These are phyloP conservation scores for Podila horticola DNA, from an alignment of 192 early-diverging fungal species.

Conservation along the genomic window DNA sequence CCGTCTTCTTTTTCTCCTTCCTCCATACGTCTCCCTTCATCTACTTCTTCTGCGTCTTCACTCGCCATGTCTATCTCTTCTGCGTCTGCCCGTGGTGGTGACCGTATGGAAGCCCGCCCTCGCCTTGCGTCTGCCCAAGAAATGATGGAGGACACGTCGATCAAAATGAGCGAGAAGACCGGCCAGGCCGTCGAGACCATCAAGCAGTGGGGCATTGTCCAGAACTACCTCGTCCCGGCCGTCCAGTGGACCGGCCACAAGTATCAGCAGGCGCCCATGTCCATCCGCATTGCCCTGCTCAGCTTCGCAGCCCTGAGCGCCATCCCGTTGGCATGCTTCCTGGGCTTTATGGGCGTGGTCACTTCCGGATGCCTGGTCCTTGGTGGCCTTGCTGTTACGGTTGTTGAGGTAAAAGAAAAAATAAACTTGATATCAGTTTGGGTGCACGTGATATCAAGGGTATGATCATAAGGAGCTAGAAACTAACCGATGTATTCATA, in stretches of 20 bases:
- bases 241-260: not conserved
- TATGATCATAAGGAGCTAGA: no score
- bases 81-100: not conserved
- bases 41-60: not conserved
- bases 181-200: not conserved
- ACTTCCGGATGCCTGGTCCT: constrained; percentile 23
- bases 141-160: constrained; percentile 6
- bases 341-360: constrained; percentile 25
- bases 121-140: not conserved
- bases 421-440: no score
- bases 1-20: not conserved
- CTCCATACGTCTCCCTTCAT: not conserved
- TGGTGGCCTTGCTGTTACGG: constrained; percentile 14
- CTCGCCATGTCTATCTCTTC: not conserved
- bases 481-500: not conserved
- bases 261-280: not conserved
- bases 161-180: constrained; percentile 17
- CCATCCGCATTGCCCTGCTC: constrained; percentile 5
- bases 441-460: no score
- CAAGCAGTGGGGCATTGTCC: constrained; percentile 9
- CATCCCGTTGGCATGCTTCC: constrained; percentile 21
- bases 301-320: constrained; percentile 18
- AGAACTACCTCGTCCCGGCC: constrained; percentile 14
- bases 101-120: not conserved
- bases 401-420: constrained; percentile 20